phyloP scores from a whole-genome alignment of 345 rosid species.

The Aquilaria yunnanensis region DNA sequence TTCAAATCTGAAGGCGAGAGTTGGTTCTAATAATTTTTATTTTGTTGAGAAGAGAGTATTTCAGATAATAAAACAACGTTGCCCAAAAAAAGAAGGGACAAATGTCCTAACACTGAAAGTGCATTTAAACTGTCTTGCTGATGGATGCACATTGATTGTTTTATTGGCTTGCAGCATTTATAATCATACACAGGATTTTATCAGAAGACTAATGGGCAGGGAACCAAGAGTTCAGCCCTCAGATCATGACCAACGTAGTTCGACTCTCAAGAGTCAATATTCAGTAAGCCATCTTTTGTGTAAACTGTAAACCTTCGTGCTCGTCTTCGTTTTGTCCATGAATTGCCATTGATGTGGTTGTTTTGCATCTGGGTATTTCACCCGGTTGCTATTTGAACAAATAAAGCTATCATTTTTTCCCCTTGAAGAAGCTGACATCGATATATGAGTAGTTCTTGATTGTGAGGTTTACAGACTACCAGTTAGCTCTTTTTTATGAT shows the following conservation, averaged over 20 bases:
- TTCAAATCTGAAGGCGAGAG: not conserved
- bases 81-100: too few species aligned
- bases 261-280: slow-evolving; percentile 14
- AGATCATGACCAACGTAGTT: slow-evolving; percentile 19
- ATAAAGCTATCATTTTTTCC: not conserved
- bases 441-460: too few species aligned
- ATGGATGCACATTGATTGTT: not conserved
- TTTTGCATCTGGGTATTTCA: not conserved
- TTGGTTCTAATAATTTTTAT: not conserved
- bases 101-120: too few species aligned
- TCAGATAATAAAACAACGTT: too few species aligned
- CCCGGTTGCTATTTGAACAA: not conserved
- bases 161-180: slow-evolving; percentile 34
- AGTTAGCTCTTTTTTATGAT: too few species aligned
- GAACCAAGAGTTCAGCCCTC: slow-evolving; percentile 17
- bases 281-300: slow-evolving; percentile 22
- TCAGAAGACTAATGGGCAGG: slow-evolving; percentile 23
- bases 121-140: not conserved
- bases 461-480: too few species aligned
- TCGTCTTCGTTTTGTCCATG: not conserved
- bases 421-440: not conserved
- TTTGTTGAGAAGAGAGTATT: not conserved
- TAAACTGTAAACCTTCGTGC: slow-evolving; percentile 4
- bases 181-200: slow-evolving; percentile 40
- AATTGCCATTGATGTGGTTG: slow-evolving; percentile 3